Conservation (phyloP, 495 filamentous ascomycete species). For the Jackrogersella multiformis region DNA sequence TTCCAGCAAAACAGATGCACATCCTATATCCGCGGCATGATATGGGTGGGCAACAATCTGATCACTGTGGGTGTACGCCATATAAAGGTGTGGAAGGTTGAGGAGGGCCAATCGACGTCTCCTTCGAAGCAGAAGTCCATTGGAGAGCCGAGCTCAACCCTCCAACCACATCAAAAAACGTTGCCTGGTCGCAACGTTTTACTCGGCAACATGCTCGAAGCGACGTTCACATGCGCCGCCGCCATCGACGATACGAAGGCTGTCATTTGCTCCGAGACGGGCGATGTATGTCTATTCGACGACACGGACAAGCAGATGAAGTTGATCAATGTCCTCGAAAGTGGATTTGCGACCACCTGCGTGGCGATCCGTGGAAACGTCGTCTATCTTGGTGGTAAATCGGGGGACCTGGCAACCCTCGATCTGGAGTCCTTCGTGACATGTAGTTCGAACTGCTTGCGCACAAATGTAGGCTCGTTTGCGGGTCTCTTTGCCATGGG, state of each 20-base stretch:
- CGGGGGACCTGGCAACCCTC: conserved; percentile 54
- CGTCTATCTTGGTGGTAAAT: conserved; percentile 56
- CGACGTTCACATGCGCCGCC: conserved; percentile 81
- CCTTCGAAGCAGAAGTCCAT: conserved; percentile 59
- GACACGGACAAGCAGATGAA: conserved; percentile 75
- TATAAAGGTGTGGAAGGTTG: conserved; percentile 91
- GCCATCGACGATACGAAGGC: conserved; percentile 74
- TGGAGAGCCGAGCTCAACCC: conserved; percentile 49
- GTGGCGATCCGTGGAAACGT: conserved; percentile 59
- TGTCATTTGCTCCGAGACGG: conserved; percentile 76
- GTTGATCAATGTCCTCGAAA: conserved; percentile 68
- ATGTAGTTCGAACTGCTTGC: conserved; percentile 40
- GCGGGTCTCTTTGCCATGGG: conserved; percentile 69
- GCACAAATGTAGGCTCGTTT: conserved; percentile 41
- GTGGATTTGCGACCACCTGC: conserved; percentile 70
- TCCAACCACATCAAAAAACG: conserved; percentile 56
- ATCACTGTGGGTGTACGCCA: conserved; percentile 84
- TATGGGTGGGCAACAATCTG: conserved; percentile 77
- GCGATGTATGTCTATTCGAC: conserved; percentile 81
- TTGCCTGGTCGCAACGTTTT: conserved; percentile 74
- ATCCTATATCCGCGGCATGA: conserved; percentile 79
- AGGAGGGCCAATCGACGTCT: conserved; percentile 62
- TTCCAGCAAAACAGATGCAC: conserved; percentile 97
- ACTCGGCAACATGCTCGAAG: conserved; percentile 79
- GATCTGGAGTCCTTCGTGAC: conserved; percentile 53